Base-by-base conservation (phyloP, 1,284 basidiomycete genomes). In the Ustilago sp. region DNA sequence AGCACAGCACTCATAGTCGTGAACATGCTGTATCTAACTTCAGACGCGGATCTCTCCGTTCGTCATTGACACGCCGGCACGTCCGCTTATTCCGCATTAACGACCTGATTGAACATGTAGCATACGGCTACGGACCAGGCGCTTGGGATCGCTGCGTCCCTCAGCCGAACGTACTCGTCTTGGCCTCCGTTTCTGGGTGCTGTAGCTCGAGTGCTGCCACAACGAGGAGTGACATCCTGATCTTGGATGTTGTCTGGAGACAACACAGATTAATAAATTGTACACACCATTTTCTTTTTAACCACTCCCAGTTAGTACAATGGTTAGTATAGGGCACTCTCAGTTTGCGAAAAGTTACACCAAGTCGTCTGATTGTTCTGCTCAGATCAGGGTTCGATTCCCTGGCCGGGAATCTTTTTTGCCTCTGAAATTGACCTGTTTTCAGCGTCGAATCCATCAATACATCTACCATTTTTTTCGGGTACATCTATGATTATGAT, bases 371-470 rank as follows among this genome's bases (percentile, higher is more conserved):
- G 2, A 13, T n/a, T n/a, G 11, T 48, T 56, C 68, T 75, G 73
- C 59, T 75, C 73, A 75, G 68, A 68, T 75, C 73, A 64, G 73
- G 73, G 73, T 75, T 75, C 73, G 68, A 75, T 75, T 75, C 73
- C 73, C 68, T 61, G 73, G 73, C 73, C 61, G 73, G 73, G 73
- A 75, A 75, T 34, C 43, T 53, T 48, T 69, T 62, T 28, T 48
- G n/a, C 7, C 8, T 48, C 45, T 7, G 1, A 1, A 4, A 5
- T 19, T 6, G 4, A 8, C n/a, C 7, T 48, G 9, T 23, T 19
- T 48, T 48, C 23, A 15, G 1, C 5, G 45, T 28, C 23, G 23
- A 28, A 28, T 28, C 23, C 23, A 3, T 28, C 23, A 28, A 28
- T 28, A 28, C 39, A 41, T n/a, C 17, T 41, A 15, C 17, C 13